phyloP scores from a whole-genome alignment of 2,329 filamentous ascomycete species.

The Gaeumannomyces tritici region DNA sequence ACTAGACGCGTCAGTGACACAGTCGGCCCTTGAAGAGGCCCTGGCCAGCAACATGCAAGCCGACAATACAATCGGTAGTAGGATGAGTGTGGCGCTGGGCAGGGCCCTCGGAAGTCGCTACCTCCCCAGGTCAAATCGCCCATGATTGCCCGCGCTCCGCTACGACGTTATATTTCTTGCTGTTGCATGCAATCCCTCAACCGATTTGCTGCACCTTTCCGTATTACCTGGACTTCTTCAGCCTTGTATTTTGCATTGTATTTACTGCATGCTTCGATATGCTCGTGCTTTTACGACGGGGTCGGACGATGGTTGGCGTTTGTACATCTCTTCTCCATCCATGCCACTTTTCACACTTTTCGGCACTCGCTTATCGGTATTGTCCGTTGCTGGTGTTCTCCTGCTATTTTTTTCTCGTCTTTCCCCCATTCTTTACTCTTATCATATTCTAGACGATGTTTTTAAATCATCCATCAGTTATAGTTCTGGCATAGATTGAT shows the following conservation, averaged over 20 bases:
- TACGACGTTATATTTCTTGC: neutral
- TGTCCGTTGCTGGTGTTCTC: neutral
- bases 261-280: neutral
- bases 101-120: conserved; percentile 4
- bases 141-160: neutral
- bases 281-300: neutral
- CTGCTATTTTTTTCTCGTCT: neutral
- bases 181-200: neutral
- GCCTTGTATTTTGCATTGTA: neutral
- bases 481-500: too few species aligned
- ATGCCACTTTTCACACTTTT: neutral
- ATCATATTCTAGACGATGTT: too few species aligned
- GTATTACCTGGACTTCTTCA: neutral
- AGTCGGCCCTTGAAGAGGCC: conserved; percentile 12
- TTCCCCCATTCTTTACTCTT: neutral
- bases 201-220: neutral
- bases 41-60: conserved; percentile 11
- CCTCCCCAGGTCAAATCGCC: neutral
- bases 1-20: conserved; percentile 12
- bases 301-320: neutral
- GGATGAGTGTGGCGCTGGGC: conserved; percentile 2
- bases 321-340: neutral
- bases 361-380: neutral
- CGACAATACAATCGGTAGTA: conserved; percentile 3
- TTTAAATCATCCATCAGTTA: too few species aligned